Conservation (phyloP, 2,329 filamentous ascomycete species). For the Chrysoporthe cubensis region DNA sequence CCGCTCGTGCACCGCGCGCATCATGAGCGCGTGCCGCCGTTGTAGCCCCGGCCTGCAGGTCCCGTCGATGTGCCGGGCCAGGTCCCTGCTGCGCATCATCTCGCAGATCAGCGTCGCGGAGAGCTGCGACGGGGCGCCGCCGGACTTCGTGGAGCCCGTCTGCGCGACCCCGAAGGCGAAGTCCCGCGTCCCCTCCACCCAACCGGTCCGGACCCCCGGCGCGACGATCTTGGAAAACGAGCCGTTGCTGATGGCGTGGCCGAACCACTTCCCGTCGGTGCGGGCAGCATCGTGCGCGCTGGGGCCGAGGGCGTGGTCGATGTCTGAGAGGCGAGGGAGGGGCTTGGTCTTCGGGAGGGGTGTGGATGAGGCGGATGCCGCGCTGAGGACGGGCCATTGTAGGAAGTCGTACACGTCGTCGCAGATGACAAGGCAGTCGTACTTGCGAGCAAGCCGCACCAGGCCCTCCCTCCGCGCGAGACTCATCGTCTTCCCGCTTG, state of each 20-base stretch:
- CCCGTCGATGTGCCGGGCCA: conserved; percentile 49
- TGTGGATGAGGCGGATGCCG: conserved; percentile 33
- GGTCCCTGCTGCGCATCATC: conserved; percentile 48
- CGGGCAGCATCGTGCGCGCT: conserved; percentile 32
- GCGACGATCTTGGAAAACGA: conserved; percentile 88
- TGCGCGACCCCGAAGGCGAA: conserved; percentile 56
- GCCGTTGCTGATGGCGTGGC: conserved; percentile 83
- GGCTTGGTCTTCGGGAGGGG: conserved; percentile 47
- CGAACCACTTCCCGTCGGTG: conserved; percentile 61
- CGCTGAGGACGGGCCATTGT: conserved; percentile 65
- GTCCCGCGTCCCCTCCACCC: conserved; percentile 72
- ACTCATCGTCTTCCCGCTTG: conserved; percentile 82
- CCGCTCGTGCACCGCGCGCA: conserved; percentile 60
- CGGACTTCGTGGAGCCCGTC: conserved; percentile 58
- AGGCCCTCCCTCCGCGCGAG: conserved; percentile 67
- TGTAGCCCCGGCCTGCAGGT: conserved; percentile 50
- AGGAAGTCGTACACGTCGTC: conserved; percentile 97
- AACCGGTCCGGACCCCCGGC: conserved; percentile 84
- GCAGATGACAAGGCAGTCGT: conserved; percentile 80
- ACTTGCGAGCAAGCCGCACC: conserved; percentile 74
- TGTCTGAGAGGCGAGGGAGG: conserved; percentile 77
- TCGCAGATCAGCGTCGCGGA: conserved; percentile 55
- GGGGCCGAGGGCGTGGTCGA: conserved; percentile 71
- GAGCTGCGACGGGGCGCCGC: conserved; percentile 60
- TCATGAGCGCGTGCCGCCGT: conserved; percentile 54